Percentiles rank a stretch among this genome's conserved stretches.
These are phyloP conservation scores for Globisporangium irregulare DNA, from an alignment of 352 stramenopile species.

Conservation along the genomic window DNA sequence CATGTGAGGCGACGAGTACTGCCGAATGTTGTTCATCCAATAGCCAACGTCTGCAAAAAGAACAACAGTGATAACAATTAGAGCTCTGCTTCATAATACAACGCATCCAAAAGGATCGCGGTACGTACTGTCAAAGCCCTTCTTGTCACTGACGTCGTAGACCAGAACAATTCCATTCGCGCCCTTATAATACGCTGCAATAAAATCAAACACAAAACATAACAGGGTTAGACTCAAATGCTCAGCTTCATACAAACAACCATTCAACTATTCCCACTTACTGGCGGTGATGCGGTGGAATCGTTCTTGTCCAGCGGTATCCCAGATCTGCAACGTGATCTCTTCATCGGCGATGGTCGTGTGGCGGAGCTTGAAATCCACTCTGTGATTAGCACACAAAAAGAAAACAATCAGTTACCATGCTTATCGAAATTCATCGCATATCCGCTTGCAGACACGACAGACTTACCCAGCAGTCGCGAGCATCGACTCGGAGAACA, in stretches of 20 bases:
- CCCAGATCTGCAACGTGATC: conserved; percentile 92
- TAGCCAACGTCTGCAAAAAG: conserved; percentile 84
- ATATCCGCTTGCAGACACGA: not conserved
- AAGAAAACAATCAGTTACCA: not conserved
- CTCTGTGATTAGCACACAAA: conserved; percentile 30
- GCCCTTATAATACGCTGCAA: conserved; percentile 91
- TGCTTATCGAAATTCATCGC: conserved; percentile 1
- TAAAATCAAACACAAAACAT: conserved; percentile 5
- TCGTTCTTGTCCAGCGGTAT: conserved; percentile 92
- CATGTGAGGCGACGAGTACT: conserved; percentile 76
- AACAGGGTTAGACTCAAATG: conserved; percentile 14
- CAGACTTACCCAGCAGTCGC: conserved; percentile 83
- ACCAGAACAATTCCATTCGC: conserved; percentile 93
- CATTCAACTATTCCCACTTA: conserved; percentile 33
- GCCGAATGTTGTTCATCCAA: conserved; percentile 95
- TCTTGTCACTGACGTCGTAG: conserved; percentile 91
- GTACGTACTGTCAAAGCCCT: conserved; percentile 90
- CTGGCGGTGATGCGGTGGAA: conserved; percentile 93
- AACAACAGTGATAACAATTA: conserved; percentile 12
- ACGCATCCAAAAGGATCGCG: not conserved
- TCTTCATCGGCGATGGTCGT: conserved; percentile 83
- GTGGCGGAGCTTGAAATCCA: conserved; percentile 93
- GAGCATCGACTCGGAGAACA: conserved; percentile 89
- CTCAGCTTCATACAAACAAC: not conserved
- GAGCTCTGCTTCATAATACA: not conserved